Conservation (phyloP, 2,329 filamentous ascomycete genomes). For the Lecanicillium sp. region DNA sequence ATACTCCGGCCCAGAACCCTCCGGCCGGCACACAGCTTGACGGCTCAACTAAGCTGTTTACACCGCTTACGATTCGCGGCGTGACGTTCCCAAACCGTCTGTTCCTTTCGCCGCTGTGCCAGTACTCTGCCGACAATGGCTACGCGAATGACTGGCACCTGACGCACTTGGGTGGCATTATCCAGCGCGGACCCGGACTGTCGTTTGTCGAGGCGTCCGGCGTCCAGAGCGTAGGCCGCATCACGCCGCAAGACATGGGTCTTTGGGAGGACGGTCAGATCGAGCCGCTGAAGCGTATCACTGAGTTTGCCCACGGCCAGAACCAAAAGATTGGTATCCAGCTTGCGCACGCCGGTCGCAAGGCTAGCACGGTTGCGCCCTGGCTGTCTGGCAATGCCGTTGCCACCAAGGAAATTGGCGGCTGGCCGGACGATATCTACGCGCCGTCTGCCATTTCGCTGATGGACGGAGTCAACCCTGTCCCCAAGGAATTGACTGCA, state of each 20-base stretch:
- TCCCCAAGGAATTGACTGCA: constrained; percentile 54
- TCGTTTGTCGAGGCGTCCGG: constrained; percentile 60
- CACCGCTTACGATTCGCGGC: constrained; percentile 35
- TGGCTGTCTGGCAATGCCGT: constrained; percentile 51
- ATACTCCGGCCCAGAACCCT: constrained; percentile 35
- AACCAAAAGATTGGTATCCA: constrained; percentile 64
- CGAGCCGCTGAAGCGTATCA: constrained; percentile 45
- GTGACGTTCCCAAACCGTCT: constrained; percentile 35
- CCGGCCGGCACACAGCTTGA: constrained; percentile 33
- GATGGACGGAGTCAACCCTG: constrained; percentile 37
- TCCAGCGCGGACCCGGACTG: constrained; percentile 57
- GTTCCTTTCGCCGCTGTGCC: constrained; percentile 35
- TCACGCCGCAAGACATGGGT: constrained; percentile 60
- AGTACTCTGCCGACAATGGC: constrained; percentile 36
- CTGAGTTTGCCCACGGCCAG: constrained; percentile 51
- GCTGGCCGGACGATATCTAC: constrained; percentile 42
- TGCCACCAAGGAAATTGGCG: constrained; percentile 37
- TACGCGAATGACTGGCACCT: constrained; percentile 63
- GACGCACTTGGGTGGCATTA: constrained; percentile 65
- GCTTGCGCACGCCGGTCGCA: constrained; percentile 65
- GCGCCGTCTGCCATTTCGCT: constrained; percentile 43
- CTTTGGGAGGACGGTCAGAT: constrained; percentile 67
- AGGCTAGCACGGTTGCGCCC: constrained; percentile 45
- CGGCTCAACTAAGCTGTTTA: constrained; percentile 36
- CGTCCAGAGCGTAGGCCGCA: constrained; percentile 58